phyloP scores from a whole-genome alignment of 805 yeast genomes.

The Ogataea pilisensis region DNA sequence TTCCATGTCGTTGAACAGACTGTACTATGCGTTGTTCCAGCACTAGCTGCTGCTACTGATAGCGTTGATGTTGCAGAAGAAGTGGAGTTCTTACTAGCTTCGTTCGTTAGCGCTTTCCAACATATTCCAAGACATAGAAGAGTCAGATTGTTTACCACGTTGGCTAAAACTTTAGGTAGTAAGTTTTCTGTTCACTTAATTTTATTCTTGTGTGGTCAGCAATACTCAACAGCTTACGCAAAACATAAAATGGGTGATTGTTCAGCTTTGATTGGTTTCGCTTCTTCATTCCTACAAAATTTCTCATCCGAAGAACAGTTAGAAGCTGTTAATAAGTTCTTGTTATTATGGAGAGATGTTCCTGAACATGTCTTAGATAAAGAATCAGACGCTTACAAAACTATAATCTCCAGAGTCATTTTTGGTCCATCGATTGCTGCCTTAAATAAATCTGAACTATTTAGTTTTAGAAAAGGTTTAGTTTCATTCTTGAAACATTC shows the following conservation, averaged over 20 bases:
- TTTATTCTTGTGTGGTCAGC: constrained; percentile 76
- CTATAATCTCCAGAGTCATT: constrained; percentile 49
- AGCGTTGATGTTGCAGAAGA: constrained; percentile 47
- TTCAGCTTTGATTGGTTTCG: constrained; percentile 64
- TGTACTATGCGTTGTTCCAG: constrained; percentile 85
- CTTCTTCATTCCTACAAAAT: constrained; percentile 60
- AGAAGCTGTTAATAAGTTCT: constrained; percentile 45
- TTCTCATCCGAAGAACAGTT: constrained; percentile 70
- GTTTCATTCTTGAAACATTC: constrained; percentile 55
- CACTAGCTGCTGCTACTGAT: constrained; percentile 54
- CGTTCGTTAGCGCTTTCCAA: constrained; percentile 90
- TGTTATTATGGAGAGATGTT: constrained; percentile 47
- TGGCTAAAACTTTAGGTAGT: constrained; percentile 72
- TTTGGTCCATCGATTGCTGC: constrained; percentile 60
- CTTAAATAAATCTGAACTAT: constrained; percentile 44
- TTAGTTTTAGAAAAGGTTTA: constrained; percentile 44
- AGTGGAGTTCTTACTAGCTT: constrained; percentile 76
- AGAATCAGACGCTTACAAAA: constrained; percentile 31
- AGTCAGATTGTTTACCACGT: constrained; percentile 73
- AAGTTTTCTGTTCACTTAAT: constrained; percentile 64
- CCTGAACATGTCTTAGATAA: constrained; percentile 41
- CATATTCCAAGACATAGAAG: constrained; percentile 97
- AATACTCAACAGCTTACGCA: constrained; percentile 51
- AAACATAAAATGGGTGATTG: constrained; percentile 65
- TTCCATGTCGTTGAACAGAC: constrained; percentile 91